Conservation (phyloP, 23 red algal genomes). For the Gracilaria domingensis region DNA sequence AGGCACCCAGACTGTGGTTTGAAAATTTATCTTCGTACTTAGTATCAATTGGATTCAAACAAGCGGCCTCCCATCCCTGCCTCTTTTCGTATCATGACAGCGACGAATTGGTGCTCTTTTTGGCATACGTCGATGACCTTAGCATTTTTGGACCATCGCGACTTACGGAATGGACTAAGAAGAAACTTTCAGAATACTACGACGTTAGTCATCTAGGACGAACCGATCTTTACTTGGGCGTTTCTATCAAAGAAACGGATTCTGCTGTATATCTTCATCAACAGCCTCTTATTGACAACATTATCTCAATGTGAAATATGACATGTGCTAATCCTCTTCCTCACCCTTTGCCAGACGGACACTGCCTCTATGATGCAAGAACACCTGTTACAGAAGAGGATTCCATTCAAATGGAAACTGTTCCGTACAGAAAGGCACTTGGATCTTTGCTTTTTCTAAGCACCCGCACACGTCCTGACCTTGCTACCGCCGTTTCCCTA, state of each 20-base stretch:
- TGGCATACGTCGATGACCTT: constrained; percentile 43
- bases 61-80: not conserved
- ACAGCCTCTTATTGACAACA: constrained; percentile 25
- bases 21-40: constrained; percentile 6
- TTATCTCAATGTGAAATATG: not conserved
- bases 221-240: constrained; percentile 23
- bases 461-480: constrained; percentile 11
- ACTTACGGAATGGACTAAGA: not conserved
- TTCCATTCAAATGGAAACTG: too few species aligned
- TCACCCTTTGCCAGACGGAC: too few species aligned
- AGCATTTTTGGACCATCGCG: constrained; percentile 31
- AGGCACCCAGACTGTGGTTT: constrained; percentile 26
- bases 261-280: constrained; percentile 2
- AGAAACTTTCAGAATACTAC: constrained; percentile 9
- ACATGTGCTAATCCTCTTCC: too few species aligned
- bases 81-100: not conserved
- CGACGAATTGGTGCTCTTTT: not conserved
- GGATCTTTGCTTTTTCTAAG: constrained; percentile 3
- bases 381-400: too few species aligned
- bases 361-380: too few species aligned
- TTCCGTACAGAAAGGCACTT: not conserved
- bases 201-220: not conserved
- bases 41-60: not conserved
- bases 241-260: constrained; percentile 6
- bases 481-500: not conserved